Evolutionary conservation across 768 basidiomycete species (phyloP), one percentile per base, ranked within the genome.

Genomic region (Xerocomellus amylosporus): DNA sequence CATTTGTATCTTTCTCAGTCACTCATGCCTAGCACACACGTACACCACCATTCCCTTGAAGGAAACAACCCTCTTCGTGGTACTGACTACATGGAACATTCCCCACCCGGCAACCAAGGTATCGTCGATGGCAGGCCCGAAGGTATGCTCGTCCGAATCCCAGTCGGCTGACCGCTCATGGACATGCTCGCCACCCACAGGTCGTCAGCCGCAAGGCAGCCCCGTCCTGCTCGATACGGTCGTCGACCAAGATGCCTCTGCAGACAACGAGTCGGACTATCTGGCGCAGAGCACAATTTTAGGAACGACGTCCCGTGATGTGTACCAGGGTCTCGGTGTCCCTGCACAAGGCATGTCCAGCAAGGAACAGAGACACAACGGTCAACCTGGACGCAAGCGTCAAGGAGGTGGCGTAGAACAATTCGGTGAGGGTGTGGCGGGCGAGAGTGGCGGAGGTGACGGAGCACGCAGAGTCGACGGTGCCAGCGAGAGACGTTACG

Each of bases 261-360:
- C 65, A 31, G 52, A 61, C 5, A 26, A 48, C 19, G 39, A 45
- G 1, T 63, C 58, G 5, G 63, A 60, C 13, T 24, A 44, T 39
- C 4, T 20, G 6, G 63, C 62, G 2, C 57, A 52, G 12, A 68
- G 65, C 46, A 66, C 70, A 0, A 57, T 70, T 9, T 55, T 49
- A 2, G 74, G 74, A 34, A 72, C 69, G 28, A 75, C 75, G 9
- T 73, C 70, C 22, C 41, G 59, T 31, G 70, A 70, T 30, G 68
- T 75, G 22, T 44, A 74, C 51, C 2, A 19, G 33, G 69, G 69
- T 13, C 43, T 70, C 19, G 73, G 73, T 2, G 58, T 62, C 30
- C 73, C 73, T 14, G 53, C 44, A 8, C 57, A 63, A 17, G 74
- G 71, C 17, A 66, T 69, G 73, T 68, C 67, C 31, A 73, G 67